Percentiles rank a stretch among this genome's conserved stretches.
These are phyloP conservation scores for Chlorociboria aeruginascens DNA, from an alignment of 495 filamentous ascomycete genomes.

Conservation along the genomic window DNA sequence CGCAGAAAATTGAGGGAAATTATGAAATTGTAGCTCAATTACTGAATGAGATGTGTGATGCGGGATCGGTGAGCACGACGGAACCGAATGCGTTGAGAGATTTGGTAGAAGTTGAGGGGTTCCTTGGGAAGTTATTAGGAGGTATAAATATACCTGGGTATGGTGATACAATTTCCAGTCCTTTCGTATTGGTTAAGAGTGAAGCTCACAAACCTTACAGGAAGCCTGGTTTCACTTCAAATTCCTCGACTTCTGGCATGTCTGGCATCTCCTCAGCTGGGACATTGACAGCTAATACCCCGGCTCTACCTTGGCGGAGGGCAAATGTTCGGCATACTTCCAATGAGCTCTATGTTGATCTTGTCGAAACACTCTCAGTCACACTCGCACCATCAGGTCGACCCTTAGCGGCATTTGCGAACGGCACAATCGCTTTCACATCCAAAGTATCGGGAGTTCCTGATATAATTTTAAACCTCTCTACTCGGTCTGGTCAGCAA, in stretches of 20 bases:
- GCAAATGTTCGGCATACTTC: slow-evolving; percentile 90
- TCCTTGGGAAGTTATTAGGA: slow-evolving; percentile 83
- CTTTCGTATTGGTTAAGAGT: neutral
- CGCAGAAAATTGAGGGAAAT: slow-evolving; percentile 70
- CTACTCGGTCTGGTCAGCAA: slow-evolving; percentile 62
- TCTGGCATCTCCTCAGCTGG: slow-evolving; percentile 18
- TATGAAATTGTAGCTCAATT: slow-evolving; percentile 95
- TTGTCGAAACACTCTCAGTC: slow-evolving; percentile 80
- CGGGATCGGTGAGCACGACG: slow-evolving; percentile 75
- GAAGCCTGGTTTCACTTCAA: slow-evolving; percentile 15
- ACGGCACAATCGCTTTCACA: slow-evolving; percentile 90
- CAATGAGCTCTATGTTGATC: slow-evolving; percentile 94
- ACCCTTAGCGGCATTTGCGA: slow-evolving; percentile 73
- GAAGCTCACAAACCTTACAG: slow-evolving; percentile 5
- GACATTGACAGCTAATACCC: slow-evolving; percentile 24
- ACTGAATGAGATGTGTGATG: slow-evolving; percentile 93
- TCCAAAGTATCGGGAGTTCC: slow-evolving; percentile 90
- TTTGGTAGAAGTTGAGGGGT: slow-evolving; percentile 78
- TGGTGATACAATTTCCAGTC: slow-evolving; percentile 6
- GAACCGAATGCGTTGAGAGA: slow-evolving; percentile 91
- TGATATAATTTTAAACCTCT: slow-evolving; percentile 72
- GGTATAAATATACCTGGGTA: slow-evolving; percentile 72
- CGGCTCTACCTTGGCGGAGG: slow-evolving; percentile 68
- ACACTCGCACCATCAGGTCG: slow-evolving; percentile 83
- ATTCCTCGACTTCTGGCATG: slow-evolving; percentile 13